Evolutionary conservation across 257 asterid genomes (phyloP), one percentile per base, ranked within the genome.

Genomic region (Przewalskia tangutica): DNA sequence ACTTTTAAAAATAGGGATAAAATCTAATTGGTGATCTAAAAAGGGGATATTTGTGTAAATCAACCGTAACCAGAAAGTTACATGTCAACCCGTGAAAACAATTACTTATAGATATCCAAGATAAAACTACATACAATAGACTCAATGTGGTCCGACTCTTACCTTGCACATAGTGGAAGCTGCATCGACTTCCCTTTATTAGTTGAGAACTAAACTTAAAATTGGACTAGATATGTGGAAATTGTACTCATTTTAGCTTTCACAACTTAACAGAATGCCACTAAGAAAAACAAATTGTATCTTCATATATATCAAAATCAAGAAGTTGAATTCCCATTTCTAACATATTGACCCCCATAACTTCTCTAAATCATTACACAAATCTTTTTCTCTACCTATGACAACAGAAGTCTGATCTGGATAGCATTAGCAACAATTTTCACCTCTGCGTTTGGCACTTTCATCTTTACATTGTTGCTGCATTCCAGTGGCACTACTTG

Each of bases 401-500:
- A 94, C 85, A 4, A 92, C 92, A 58, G 86, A 86, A 27, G 9
- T 84, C 59, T 94, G 98, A 84, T 92, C 88, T 73, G 91, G n/a
- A n/a, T n/a, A n/a, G n/a, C 91, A 80, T 86, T 81, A 4, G 85
- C 86, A 58, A 92, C 44, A 6, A 92, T 68, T 0, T 88, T 77
- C 66, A 92, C 85, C 84, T 89, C 87, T 8, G 89, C 88, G 46
- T 88, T 55, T 53, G 91, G 88, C 65, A 84, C 90, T 88, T 87
- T 90, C 85, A 75, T 81, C 91, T 88, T 91, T 86, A 94, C 55
- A 82, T 85, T 90, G 60, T 82, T 82, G 85, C 94, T 85, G 86
- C 98, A 91, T 53, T 88, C 90, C 27, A 89, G 36, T 3, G 97
- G 95, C 86, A 92, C 98, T 18, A 94, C 89, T 80, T 86, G 86